Evolutionary conservation across 108 stramenopile species (phyloP).

Genomic region (Skeletonema potamos): DNA sequence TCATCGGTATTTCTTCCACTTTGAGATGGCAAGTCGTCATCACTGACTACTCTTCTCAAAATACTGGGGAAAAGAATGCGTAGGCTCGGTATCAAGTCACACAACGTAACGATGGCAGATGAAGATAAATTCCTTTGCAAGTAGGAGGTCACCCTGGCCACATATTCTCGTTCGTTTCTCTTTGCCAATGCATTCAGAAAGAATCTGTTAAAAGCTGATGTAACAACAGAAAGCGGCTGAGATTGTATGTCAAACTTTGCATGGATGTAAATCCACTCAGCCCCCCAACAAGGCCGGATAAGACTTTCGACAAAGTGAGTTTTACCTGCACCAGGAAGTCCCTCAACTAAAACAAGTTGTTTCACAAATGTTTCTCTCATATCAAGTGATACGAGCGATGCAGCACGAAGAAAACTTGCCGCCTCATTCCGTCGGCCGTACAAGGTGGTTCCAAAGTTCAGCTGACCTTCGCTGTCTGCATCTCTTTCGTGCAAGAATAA

Average conservation of each 20-base stretch:
- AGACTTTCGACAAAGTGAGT: neutral
- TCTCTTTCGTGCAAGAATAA: neutral
- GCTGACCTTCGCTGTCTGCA: neutral
- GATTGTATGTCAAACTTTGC: slow-evolving; percentile 5
- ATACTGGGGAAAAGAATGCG: neutral
- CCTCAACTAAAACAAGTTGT: neutral
- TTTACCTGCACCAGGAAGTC: neutral
- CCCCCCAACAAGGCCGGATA: neutral
- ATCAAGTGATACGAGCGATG: neutral
- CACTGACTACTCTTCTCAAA: slow-evolving; percentile 1
- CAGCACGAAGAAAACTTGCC: neutral
- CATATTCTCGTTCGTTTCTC: neutral
- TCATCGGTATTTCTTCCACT: neutral
- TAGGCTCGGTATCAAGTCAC: neutral
- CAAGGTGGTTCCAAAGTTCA: neutral
- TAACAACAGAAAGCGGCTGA: slow-evolving; percentile 2
- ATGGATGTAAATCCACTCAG: slow-evolving; percentile 1
- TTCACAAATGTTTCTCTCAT: neutral
- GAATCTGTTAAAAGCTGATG: slow-evolving; percentile 6
- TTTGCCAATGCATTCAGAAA: neutral
- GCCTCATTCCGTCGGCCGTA: neutral
- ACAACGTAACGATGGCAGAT: neutral
- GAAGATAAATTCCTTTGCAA: neutral
- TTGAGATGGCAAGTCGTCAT: neutral
- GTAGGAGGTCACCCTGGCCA: neutral